phyloP scores from a whole-genome alignment of 2,329 filamentous ascomycete genomes.

The Curvularia hawaiiensis region DNA sequence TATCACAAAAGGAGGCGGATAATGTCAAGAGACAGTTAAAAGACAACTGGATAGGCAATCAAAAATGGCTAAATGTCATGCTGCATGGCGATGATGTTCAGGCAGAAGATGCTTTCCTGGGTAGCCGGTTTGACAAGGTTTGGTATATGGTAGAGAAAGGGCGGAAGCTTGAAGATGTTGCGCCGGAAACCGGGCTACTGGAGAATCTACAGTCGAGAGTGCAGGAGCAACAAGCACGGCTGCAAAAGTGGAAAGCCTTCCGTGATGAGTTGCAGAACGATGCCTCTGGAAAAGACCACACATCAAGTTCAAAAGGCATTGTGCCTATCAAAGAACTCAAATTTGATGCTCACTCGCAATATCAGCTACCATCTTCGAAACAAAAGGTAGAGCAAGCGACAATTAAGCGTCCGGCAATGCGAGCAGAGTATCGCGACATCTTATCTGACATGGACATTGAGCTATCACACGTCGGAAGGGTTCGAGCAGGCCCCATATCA shows the following conservation, averaged over 20 bases:
- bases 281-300: not conserved
- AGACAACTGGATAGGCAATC: constrained; percentile 79
- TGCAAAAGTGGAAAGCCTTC: constrained; percentile 77
- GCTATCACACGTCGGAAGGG: constrained; percentile 28
- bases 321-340: constrained; percentile 25
- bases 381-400: constrained; percentile 10
- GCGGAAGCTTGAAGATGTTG: constrained; percentile 62
- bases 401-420: constrained; percentile 18
- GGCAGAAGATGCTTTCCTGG: constrained; percentile 67
- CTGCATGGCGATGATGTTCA: constrained; percentile 67
- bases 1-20: constrained; percentile 36
- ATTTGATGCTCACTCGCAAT: constrained; percentile 42
- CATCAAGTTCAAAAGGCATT: constrained; percentile 7
- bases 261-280: constrained; percentile 49
- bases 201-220: constrained; percentile 74
- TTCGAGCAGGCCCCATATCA: constrained; percentile 22
- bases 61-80: constrained; percentile 74
- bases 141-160: constrained; percentile 71
- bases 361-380: constrained; percentile 33
- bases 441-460: constrained; percentile 39
- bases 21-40: constrained; percentile 64
- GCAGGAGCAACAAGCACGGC: constrained; percentile 66
- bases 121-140: constrained; percentile 69
- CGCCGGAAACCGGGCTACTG: constrained; percentile 60
- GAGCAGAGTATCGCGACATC: constrained; percentile 31